Base-by-base conservation (phyloP, 257 asterid genomes). In the Pogostemon cablin region DNA sequence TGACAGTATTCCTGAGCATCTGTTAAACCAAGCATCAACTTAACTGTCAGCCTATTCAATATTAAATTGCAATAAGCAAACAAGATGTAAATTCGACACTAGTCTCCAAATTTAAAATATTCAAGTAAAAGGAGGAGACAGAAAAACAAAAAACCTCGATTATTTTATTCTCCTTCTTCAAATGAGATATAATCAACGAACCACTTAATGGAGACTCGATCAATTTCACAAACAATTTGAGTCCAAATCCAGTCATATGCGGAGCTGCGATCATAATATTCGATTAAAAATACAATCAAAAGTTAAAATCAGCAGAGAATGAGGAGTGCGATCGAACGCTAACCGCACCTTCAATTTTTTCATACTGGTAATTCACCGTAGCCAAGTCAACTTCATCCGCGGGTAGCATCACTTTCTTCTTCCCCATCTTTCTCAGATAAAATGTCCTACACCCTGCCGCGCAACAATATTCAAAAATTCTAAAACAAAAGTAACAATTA, bases 1-100 rank as follows among this genome's bases (percentile, higher is more conserved):
- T 90, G 72, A 78, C 95, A 20, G 97, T 93, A 81, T 90, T 86
- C 80, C 79, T 86, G 88, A 93, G 81, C 85, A 78, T 84, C 98
- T 93, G 87, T 50, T 39, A 74, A 76, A 56, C 47, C 50, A 66
- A 72, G 44, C 75, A 81, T 75, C 73, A 71, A 68, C 20, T 32
- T 46, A 62, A 72, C 65, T 63, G 9, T 68, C 50, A 48, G 15
- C 11, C 55, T 10, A 64, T 58, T 50, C 8, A 2, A 67, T 37
- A 57, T 42, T n/a, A 50, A 54, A 54, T 54, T 35, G 35, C 66
- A 49, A 32, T 40, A 52, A 69, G 32, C 17, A 40, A 69, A 1
- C 32, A 25, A 25, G 9, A 54, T 6, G 6, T 25, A 72, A n/a
- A 8, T 11, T 20, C 42, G 59, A 71, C 12, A 41, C 67, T 17